Conservation (phyloP, 2,329 filamentous ascomycete genomes). For the Mollisia scopiformis region DNA sequence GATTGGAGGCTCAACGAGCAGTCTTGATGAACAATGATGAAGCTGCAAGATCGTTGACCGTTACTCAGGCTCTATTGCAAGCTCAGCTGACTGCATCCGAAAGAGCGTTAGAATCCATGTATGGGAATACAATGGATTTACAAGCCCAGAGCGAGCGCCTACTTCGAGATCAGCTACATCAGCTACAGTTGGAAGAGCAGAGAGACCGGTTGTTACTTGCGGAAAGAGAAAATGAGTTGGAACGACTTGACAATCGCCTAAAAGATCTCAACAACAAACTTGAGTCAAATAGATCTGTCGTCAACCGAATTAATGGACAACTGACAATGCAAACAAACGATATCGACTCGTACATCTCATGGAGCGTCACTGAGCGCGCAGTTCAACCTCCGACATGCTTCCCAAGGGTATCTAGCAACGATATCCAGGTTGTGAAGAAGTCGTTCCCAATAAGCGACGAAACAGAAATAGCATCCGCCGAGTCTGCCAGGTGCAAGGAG, state of each 20-base stretch:
- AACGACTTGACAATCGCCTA: neutral
- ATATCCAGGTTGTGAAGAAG: neutral
- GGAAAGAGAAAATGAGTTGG: neutral
- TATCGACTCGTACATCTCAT: neutral
- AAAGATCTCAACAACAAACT: neutral
- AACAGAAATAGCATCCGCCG: neutral
- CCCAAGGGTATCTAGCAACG: neutral
- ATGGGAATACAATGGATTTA: neutral
- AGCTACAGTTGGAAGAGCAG: neutral
- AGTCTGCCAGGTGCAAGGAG: neutral
- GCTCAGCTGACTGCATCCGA: neutral
- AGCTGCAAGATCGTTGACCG: neutral
- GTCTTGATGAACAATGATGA: neutral
- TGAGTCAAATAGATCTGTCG: conserved; percentile 51
- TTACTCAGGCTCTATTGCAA: neutral
- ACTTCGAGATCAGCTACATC: neutral
- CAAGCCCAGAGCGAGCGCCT: neutral
- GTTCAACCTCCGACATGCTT: neutral
- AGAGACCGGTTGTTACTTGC: neutral
- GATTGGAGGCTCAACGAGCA: neutral
- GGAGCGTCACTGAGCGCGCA: neutral
- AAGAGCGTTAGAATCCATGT: neutral
- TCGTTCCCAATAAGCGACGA: neutral
- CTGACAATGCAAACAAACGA: neutral
- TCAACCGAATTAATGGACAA: neutral